phyloP scores from a whole-genome alignment of 352 stramenopile genomes.

The Pythium coloratum region DNA sequence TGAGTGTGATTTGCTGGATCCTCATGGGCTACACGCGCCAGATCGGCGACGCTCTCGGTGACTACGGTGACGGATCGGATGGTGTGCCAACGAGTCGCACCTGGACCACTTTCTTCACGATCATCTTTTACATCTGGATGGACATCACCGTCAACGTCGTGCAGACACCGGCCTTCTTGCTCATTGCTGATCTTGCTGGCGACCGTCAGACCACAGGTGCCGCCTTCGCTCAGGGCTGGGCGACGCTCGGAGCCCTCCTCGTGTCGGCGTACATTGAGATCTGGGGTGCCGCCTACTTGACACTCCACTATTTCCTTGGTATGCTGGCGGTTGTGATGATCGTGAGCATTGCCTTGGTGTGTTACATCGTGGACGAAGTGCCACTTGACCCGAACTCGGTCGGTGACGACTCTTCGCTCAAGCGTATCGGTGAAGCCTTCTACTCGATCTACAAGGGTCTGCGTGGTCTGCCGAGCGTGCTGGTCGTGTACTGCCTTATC shows the following conservation, averaged over 20 bases:
- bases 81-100: slow-evolving; percentile 36
- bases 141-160: slow-evolving; percentile 55
- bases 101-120: slow-evolving; percentile 47
- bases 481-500: slow-evolving; percentile 43
- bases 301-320: not conserved
- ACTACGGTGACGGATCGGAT: slow-evolving; percentile 31
- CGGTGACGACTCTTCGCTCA: not conserved
- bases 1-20: not conserved
- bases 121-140: slow-evolving; percentile 64
- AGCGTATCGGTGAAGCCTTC: slow-evolving; percentile 27
- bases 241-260: not conserved
- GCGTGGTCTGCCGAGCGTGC: slow-evolving; percentile 33
- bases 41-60: slow-evolving; percentile 43
- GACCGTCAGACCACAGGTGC: not conserved
- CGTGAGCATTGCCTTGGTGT: not conserved
- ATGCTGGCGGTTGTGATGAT: not conserved
- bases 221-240: not conserved
- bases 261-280: not conserved
- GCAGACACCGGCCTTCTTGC: slow-evolving; percentile 35
- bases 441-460: slow-evolving; percentile 40
- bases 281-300: not conserved
- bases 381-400: slow-evolving; percentile 27
- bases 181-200: slow-evolving; percentile 27
- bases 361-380: slow-evolving; percentile 25
- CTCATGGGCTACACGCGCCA: slow-evolving; percentile 35